phyloP scores from a whole-genome alignment of 176 grass and related monocot species.

The Triticum dicoccoides region DNA sequence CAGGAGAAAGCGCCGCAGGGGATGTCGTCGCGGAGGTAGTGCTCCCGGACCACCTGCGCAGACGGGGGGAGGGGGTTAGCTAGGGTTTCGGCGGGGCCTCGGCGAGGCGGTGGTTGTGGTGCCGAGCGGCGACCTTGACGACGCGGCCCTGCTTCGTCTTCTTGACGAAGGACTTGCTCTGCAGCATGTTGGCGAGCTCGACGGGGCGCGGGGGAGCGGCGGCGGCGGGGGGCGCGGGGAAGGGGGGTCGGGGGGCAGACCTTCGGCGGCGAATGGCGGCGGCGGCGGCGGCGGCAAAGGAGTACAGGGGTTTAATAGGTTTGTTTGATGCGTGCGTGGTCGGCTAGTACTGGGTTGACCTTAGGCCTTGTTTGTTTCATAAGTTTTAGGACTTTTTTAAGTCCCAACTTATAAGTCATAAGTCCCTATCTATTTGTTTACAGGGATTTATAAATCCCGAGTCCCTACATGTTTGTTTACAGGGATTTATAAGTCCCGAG shows the following conservation, averaged over 20 bases:
- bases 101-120: neutral
- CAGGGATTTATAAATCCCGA: too few relatives aligned
- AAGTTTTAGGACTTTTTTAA: too few relatives aligned
- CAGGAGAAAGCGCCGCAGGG: constrained; percentile 76
- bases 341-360: neutral
- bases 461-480: too few relatives aligned
- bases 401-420: too few relatives aligned
- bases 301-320: constrained; percentile 10
- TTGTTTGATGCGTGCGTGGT: neutral
- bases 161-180: constrained; percentile 98
- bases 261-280: neutral
- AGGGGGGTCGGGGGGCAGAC: neutral
- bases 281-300: neutral
- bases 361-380: neutral
- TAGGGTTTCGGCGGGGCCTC: constrained; percentile 36
- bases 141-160: constrained; percentile 90
- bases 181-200: constrained; percentile 53
- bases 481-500: too few relatives aligned
- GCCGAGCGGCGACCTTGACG: neutral
- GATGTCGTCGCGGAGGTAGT: constrained; percentile 94
- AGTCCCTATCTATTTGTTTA: too few relatives aligned
- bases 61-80: constrained; percentile 11
- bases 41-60: constrained; percentile 81
- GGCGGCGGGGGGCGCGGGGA: neutral
- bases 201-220: neutral